Evolutionary conservation across 352 stramenopile species (phyloP), one percentile per base, ranked within the genome.

Genomic region (Pythium guiyangense): DNA sequence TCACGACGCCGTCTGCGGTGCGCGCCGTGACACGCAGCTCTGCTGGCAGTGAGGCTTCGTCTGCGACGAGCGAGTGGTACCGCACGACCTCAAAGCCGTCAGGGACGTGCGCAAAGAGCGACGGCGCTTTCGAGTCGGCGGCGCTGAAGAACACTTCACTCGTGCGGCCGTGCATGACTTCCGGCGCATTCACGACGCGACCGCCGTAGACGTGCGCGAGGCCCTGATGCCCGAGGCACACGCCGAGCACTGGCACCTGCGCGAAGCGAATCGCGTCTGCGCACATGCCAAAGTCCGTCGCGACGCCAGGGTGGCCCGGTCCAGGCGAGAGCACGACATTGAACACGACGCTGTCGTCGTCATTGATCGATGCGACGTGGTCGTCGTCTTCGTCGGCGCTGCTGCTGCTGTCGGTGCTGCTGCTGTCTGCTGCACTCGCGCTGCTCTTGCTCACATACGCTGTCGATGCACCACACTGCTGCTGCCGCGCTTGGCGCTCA

Each of bases 151-250:
- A 64, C 8, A 97, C 73, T n/a, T 65, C 61, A 70, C 90, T 97
- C 68, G 94, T 86, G 15, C 91, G 77, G 31, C 96, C 96, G 70
- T 99, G 96, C 81, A 98, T 97, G 31, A 96, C 92, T 57, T 96
- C 85, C 9, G 73, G 63, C 10, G 92, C 90, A 48, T 79, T 73
- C 15, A 83, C 73, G 14, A 98, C 92, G 15, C 58, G 67, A 14
- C 77, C 92, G 12, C 93, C 88, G 67, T 97, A 96, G 0, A 83
- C 77, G 31, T 92, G 70, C 31, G 88, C 94, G 46, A 99, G 70
- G n/a, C 94, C 87, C 71, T 99, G 95, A 74, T 98, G 94, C 45
- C 96, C 96, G n/a, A 99, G 71, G 76, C 96, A 99, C n/a, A 99
- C 94, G 20, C 96, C 96, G 18, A 99, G 71, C 44, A 99, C 75